Evolutionary conservation across 257 asterid genomes (phyloP).

Genomic region (Rhazya stricta): DNA sequence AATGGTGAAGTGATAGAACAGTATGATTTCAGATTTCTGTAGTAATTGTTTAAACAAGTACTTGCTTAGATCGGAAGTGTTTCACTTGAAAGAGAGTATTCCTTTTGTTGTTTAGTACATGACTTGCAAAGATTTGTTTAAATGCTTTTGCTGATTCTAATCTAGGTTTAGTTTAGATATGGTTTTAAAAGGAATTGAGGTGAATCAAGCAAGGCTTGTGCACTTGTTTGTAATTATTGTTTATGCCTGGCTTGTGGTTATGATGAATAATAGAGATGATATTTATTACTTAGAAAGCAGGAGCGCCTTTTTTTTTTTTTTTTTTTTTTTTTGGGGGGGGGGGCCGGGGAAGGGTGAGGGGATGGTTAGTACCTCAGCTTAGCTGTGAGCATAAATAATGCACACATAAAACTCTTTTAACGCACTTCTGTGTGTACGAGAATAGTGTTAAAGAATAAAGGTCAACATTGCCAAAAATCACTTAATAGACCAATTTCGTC

Average conservation of each 20-base stretch:
- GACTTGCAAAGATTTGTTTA: background rate
- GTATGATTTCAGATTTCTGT: background rate
- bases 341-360: too few species aligned
- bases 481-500: background rate
- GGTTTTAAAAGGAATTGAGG: background rate
- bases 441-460: background rate
- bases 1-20: background rate
- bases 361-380: background rate
- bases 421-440: background rate
- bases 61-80: background rate
- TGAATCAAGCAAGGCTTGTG: background rate
- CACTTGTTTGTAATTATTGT: background rate
- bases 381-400: background rate
- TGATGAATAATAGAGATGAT: background rate
- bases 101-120: background rate
- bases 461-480: background rate
- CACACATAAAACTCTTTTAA: background rate
- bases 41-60: background rate
- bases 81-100: background rate
- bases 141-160: background rate
- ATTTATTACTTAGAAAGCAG: background rate
- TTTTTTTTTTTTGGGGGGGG: background rate
- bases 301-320: background rate
- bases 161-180: background rate
- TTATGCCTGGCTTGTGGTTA: background rate